Conservation (phyloP, 176 grass and related monocot species). For the Ensete glaucum region DNA sequence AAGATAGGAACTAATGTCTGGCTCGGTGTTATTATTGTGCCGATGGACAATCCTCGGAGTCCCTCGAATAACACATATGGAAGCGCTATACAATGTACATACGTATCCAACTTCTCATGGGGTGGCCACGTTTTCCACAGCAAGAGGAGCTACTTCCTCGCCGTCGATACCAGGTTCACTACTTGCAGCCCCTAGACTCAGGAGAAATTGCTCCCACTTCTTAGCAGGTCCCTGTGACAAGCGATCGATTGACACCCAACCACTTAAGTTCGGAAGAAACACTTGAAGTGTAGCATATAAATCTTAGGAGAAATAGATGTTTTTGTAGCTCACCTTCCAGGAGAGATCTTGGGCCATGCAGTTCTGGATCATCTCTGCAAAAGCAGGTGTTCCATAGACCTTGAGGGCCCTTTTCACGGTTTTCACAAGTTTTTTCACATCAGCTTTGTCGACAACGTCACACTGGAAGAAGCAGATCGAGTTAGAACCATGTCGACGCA, state of each 20-base stretch:
- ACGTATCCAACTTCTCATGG: constrained; percentile 34
- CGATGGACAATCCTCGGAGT: too few relatives aligned
- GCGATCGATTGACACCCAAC: neutral
- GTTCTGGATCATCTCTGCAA: constrained; percentile 67
- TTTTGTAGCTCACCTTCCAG: constrained; percentile 58
- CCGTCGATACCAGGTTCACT: constrained; percentile 49
- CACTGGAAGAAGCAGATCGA: constrained; percentile 35
- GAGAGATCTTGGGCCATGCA: constrained; percentile 92
- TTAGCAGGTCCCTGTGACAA: constrained; percentile 57
- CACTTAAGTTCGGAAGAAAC: too few relatives aligned
- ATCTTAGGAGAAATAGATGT: neutral
- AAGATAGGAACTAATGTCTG: too few relatives aligned
- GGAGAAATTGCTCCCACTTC: constrained; percentile 64
- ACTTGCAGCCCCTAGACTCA: constrained; percentile 45
- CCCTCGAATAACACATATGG: too few relatives aligned
- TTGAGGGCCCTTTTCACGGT: constrained; percentile 58
- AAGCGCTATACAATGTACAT: too few relatives aligned
- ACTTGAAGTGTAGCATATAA: neutral
- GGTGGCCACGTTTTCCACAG: constrained; percentile 69
- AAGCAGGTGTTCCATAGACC: constrained; percentile 44
- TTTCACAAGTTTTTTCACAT: constrained; percentile 53
- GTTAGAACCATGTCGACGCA: neutral
- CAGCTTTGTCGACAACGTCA: constrained; percentile 36
- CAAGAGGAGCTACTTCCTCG: constrained; percentile 76
- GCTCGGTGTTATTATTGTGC: too few relatives aligned